Conservation (phyloP, 257 asterid species). For the Jacaranda mimosifolia region DNA sequence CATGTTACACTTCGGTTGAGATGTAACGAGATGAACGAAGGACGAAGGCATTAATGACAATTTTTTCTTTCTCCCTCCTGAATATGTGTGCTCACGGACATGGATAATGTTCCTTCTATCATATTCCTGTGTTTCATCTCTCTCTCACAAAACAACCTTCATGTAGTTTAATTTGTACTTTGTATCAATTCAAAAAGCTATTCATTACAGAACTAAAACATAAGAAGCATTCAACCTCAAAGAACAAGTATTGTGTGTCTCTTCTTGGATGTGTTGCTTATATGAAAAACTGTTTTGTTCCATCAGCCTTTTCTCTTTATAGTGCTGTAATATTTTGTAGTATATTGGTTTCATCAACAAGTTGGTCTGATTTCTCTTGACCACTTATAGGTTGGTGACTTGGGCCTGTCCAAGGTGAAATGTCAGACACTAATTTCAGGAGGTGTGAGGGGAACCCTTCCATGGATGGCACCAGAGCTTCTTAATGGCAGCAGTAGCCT, state of each 20-base stretch:
- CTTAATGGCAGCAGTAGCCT: constrained; percentile 98
- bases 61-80: no score
- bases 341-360: constrained; percentile 8
- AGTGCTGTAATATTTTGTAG: neutral
- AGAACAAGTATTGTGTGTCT: neutral
- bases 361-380: neutral
- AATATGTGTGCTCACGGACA: no score
- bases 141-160: neutral
- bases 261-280: neutral
- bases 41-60: no score
- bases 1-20: no score
- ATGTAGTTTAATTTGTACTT: neutral
- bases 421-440: constrained; percentile 96
- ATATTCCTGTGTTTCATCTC: no score
- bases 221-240: neutral
- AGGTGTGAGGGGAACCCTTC: constrained; percentile 99
- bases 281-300: neutral
- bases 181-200: neutral
- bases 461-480: constrained; percentile 99
- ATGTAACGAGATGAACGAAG: no score
- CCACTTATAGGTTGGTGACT: constrained; percentile 85
- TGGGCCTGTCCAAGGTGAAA: constrained; percentile 97
- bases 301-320: neutral
- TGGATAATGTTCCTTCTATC: no score
- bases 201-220: neutral